phyloP scores from a whole-genome alignment of 2,329 filamentous ascomycete species.

The Pyricularia sp. region DNA sequence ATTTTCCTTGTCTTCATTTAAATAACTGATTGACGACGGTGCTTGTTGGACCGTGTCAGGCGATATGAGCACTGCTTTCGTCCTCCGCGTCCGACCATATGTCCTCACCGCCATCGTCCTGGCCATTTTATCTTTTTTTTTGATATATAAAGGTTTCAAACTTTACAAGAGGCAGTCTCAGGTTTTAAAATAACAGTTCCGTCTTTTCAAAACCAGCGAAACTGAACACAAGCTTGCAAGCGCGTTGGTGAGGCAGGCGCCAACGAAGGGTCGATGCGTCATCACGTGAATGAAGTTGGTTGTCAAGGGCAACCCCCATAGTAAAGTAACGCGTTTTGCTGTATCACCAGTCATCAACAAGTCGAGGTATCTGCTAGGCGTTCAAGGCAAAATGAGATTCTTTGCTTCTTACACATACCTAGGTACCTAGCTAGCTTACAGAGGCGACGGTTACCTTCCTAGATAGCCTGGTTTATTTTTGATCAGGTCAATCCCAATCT shows the following conservation, averaged over 20 bases:
- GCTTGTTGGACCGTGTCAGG: not conserved
- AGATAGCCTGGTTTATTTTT: too few relatives aligned
- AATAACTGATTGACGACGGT: not conserved
- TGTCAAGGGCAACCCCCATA: not conserved
- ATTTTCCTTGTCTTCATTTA: not conserved
- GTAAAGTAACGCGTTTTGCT: not conserved
- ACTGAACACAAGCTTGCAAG: not conserved
- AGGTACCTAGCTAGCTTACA: too few relatives aligned
- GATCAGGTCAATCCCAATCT: too few relatives aligned
- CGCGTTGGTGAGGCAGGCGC: not conserved
- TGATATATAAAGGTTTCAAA: not conserved
- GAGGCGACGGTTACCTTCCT: too few relatives aligned
- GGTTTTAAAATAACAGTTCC: not conserved
- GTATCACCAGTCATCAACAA: not conserved
- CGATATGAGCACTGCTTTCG: not conserved
- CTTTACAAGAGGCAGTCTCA: not conserved
- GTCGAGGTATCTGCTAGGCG: too few relatives aligned
- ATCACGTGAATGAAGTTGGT: not conserved
- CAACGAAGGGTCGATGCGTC: not conserved
- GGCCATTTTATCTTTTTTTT: conserved; percentile 4
- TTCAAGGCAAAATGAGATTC: not conserved
- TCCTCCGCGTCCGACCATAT: conserved; percentile 1
- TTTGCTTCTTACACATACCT: not conserved
- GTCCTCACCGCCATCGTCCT: conserved; percentile 8
- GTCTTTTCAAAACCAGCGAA: not conserved